Evolutionary conservation across 257 asterid species (phyloP).

Genomic region (Salvia hispanica): DNA sequence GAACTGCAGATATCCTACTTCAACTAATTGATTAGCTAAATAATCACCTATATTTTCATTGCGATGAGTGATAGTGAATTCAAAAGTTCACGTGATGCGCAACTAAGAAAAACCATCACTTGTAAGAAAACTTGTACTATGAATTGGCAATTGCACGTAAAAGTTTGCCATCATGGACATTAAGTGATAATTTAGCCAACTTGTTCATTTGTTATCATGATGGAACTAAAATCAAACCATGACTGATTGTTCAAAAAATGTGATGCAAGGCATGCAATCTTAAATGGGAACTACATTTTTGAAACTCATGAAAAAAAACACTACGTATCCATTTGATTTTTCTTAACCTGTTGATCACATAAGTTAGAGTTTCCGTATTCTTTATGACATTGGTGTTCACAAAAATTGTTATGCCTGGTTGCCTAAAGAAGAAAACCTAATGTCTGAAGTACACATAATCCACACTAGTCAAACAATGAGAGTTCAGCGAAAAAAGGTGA

Average conservation of each 20-base stretch:
- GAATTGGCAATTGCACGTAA: not conserved
- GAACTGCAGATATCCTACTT: conserved; percentile 10
- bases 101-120: conserved; percentile 23
- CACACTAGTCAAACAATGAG: not conserved
- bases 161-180: not conserved
- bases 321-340: not conserved
- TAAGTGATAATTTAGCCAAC: not conserved
- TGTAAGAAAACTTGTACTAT: conserved; percentile 1
- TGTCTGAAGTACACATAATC: not conserved
- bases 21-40: not conserved
- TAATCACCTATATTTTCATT: conserved; percentile 11
- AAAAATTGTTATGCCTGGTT: not conserved
- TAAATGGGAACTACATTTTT: not conserved
- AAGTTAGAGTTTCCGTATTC: not conserved
- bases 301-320: conserved; percentile 3
- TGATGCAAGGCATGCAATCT: not conserved
- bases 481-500: not conserved
- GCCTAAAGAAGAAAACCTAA: not conserved
- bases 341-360: not conserved
- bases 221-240: conserved; percentile 5
- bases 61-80: not conserved
- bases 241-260: not conserved
- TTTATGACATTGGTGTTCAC: not conserved
- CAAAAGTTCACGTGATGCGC: conserved; percentile 12
- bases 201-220: not conserved